These are phyloP conservation scores for Echinochloa phyllopogon DNA, from an alignment of 176 grass and related monocot genomes.

Conservation along the genomic window DNA sequence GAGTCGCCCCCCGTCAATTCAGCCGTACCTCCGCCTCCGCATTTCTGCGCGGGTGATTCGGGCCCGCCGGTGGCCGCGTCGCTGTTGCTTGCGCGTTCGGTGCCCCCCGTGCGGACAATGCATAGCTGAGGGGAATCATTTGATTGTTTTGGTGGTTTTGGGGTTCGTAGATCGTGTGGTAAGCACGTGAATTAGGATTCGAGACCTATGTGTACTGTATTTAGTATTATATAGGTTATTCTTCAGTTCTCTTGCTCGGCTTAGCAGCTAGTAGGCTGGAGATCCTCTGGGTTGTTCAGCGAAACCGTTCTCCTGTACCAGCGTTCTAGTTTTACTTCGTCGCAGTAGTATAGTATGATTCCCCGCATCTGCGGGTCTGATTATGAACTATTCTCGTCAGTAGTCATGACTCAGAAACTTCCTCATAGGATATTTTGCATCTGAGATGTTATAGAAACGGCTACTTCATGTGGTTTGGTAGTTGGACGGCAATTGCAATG, in stretches of 20 bases:
- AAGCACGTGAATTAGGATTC: not conserved
- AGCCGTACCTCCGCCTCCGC: not conserved
- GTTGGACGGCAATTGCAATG: not conserved
- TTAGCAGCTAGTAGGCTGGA: not conserved
- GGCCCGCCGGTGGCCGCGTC: not conserved
- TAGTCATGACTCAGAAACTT: not conserved
- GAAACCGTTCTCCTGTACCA: not conserved
- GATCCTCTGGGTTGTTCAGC: not conserved
- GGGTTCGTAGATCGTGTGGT: not conserved
- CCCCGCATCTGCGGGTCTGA: not conserved
- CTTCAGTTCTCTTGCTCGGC: not conserved
- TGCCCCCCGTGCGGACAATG: not conserved
- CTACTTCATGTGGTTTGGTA: not conserved
- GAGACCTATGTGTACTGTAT: not conserved
- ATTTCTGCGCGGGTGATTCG: not conserved
- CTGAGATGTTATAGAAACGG: not conserved
- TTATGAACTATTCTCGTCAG: not conserved
- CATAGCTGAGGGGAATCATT: not conserved
- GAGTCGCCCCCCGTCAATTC: not conserved
- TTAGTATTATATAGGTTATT: not conserved
- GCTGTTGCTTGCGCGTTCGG: not conserved
- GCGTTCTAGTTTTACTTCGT: not conserved
- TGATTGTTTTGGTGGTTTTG: not conserved
- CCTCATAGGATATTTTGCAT: slow-evolving; percentile 1
- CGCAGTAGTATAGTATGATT: not conserved